phyloP scores from a whole-genome alignment of 306 rosid species.

The Trichosanthes truncata region DNA sequence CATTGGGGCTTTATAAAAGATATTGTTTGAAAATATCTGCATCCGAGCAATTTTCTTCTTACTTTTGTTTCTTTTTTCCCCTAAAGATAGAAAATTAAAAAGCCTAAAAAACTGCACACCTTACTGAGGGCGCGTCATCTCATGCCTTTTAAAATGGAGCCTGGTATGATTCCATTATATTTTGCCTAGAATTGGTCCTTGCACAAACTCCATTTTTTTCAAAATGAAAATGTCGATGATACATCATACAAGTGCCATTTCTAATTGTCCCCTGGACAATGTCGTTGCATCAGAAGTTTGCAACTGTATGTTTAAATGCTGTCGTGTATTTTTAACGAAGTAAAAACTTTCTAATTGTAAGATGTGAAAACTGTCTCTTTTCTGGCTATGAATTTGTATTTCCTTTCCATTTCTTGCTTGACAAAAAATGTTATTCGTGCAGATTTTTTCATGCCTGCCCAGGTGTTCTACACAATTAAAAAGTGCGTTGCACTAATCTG shows the following conservation, averaged over 20 bases:
- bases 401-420: neutral
- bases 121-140: neutral
- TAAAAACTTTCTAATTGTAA: neutral
- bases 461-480: slow-evolving; percentile 54
- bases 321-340: neutral
- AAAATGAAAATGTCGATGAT: neutral
- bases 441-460: slow-evolving; percentile 74
- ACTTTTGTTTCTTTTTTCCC: neutral
- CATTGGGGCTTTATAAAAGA: neutral
- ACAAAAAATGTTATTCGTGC: slow-evolving; percentile 15
- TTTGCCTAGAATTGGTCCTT: neutral
- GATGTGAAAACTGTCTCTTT: neutral
- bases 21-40: neutral
- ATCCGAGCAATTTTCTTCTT: neutral
- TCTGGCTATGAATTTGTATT: neutral
- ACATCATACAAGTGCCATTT: neutral
- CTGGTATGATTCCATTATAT: neutral
- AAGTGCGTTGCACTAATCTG: slow-evolving; percentile 39
- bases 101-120: neutral
- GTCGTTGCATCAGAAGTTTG: neutral
- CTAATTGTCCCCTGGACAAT: neutral
- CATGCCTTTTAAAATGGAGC: neutral
- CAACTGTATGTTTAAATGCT: neutral
- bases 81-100: neutral
- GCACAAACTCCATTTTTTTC: neutral